Percentiles rank a stretch among this genome's conserved stretches.
Conservation (phyloP, 1,284 basidiomycete genomes). For the Caloboletus firmus region DNA sequence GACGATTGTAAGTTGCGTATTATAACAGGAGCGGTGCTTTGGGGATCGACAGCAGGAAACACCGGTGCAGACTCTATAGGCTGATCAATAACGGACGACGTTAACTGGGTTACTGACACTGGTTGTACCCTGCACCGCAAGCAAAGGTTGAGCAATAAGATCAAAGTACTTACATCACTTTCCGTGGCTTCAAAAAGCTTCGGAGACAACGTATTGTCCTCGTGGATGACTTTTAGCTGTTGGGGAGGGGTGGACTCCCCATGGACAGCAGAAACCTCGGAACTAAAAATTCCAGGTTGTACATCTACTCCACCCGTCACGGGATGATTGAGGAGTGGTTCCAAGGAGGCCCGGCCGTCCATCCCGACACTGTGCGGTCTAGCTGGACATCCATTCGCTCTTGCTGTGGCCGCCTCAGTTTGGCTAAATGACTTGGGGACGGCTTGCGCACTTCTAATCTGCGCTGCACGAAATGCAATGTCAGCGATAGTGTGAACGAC, state of each 20-base stretch:
- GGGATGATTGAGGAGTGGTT: background rate
- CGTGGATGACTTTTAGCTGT: background rate
- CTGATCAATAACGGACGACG: conserved; percentile 8
- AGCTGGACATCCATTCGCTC: background rate
- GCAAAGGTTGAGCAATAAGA: background rate
- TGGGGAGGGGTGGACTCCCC: background rate
- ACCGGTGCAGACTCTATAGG: background rate
- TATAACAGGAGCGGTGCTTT: conserved; percentile 10
- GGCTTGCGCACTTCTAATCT: conserved; percentile 53
- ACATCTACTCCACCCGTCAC: background rate
- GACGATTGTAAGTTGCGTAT: conserved; percentile 67
- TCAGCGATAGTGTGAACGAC: conserved; percentile 58
- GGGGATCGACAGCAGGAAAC: background rate
- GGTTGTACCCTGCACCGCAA: too few relatives aligned
- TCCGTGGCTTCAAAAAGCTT: background rate
- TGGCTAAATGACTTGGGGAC: conserved; percentile 4
- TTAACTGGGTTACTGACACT: background rate
- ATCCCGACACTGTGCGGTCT: background rate
- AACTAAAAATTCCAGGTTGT: background rate
- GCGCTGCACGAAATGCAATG: conserved; percentile 60
- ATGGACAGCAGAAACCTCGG: background rate
- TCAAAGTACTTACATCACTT: conserved; percentile 12
- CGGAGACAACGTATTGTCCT: background rate
- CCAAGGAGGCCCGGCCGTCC: background rate
- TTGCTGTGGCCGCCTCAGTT: background rate